A percentile compares a stretch with the other conserved stretches of the same genome.
phyloP scores from a whole-genome alignment of 2,329 filamentous ascomycete genomes.

The Cadophora sp. region DNA sequence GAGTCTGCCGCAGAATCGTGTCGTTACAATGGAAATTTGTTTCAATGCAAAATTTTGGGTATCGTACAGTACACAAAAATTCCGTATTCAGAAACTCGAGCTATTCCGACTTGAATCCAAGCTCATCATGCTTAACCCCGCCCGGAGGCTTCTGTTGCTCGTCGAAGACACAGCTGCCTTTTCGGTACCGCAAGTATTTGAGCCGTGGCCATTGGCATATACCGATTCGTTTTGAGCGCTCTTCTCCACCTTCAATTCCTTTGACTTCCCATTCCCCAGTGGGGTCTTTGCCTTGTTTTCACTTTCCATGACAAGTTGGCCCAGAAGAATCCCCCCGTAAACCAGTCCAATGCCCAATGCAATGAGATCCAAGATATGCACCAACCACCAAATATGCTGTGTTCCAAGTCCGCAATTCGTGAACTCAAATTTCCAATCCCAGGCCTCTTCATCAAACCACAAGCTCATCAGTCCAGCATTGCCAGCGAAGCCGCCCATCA shows the following conservation, averaged over 20 bases:
- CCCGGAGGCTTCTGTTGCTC: constrained; percentile 2
- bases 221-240: neutral
- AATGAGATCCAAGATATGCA: constrained; percentile 72
- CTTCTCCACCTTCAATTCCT: neutral
- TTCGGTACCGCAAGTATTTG: too few relatives aligned
- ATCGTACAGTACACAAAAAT: neutral
- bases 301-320: neutral
- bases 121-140: neutral
- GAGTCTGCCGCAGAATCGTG: neutral
- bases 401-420: constrained; percentile 78
- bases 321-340: constrained; percentile 10
- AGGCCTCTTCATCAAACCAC: constrained; percentile 80
- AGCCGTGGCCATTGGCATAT: neutral
- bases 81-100: neutral
- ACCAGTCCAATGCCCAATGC: constrained; percentile 34
- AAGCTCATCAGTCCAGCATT: constrained; percentile 87
- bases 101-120: neutral
- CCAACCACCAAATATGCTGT: constrained; percentile 94
- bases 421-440: constrained; percentile 86
- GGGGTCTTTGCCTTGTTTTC: neutral
- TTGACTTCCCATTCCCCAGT: neutral
- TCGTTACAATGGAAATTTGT: neutral
- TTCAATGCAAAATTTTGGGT: neutral
- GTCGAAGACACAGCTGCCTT: neutral
- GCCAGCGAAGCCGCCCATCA: constrained; percentile 98